Evolutionary conservation across 352 stramenopile genomes (phyloP).

Genomic region (Globisporangium emineosum): DNA sequence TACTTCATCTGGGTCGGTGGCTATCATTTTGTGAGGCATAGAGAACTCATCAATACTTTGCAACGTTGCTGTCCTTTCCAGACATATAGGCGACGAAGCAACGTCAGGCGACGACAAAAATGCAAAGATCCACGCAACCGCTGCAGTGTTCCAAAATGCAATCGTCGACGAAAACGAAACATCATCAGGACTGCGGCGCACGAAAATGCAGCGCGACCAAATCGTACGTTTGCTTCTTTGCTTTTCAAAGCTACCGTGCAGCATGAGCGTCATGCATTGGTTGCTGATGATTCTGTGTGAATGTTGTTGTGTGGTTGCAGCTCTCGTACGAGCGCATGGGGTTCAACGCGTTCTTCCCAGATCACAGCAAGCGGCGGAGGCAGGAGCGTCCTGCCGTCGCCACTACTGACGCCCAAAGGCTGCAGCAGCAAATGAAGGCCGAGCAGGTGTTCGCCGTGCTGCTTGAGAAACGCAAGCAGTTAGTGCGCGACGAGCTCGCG

Average conservation of each 20-base stretch:
- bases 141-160: slow-evolving; percentile 4
- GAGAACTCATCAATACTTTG: background rate
- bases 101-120: background rate
- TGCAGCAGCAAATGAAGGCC: slow-evolving; percentile 16
- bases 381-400: background rate
- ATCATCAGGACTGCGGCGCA: background rate
- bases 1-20: background rate
- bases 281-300: slow-evolving; percentile 1
- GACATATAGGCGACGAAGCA: background rate
- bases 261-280: background rate
- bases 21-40: background rate
- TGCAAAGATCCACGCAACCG: slow-evolving; percentile 5
- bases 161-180: slow-evolving; percentile 1
- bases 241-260: background rate
- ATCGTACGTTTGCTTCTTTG: slow-evolving; percentile 11
- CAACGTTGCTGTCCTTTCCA: background rate
- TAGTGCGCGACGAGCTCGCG: slow-evolving; percentile 24
- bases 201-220: slow-evolving; percentile 8
- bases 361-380: slow-evolving; percentile 3
- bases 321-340: slow-evolving; percentile 13
- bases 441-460: slow-evolving; percentile 22
- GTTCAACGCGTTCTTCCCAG: slow-evolving; percentile 14
- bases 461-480: slow-evolving; percentile 25
- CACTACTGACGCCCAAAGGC: background rate
- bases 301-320: background rate